Evolutionary conservation across 257 asterid genomes (phyloP).

Genomic region (Solanum megistacrolobum): DNA sequence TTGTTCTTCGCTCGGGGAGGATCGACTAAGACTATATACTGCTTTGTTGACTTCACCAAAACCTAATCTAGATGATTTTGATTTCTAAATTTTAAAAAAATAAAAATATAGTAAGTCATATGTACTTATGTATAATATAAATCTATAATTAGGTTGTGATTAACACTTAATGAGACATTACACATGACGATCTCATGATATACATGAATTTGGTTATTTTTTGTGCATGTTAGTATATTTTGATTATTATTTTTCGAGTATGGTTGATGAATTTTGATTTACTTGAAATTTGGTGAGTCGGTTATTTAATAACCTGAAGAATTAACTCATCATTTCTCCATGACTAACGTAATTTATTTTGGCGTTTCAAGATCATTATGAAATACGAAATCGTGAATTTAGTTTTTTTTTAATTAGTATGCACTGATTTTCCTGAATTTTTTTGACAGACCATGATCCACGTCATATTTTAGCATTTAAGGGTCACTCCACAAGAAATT

Average conservation of each 20-base stretch:
- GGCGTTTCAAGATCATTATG: too few relatives aligned
- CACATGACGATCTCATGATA: background rate
- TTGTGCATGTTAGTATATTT: background rate
- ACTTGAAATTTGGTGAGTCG: background rate
- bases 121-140: background rate
- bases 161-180: background rate
- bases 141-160: background rate
- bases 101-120: background rate
- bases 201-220: background rate
- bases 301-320: too few relatives aligned
- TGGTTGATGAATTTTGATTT: background rate
- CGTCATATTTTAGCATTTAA: background rate
- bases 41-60: slow-evolving; percentile 83
- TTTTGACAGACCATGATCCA: background rate
- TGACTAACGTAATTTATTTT: too few relatives aligned
- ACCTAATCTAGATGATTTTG: slow-evolving; percentile 83
- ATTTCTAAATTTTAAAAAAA: slow-evolving; percentile 16
- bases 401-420: too few relatives aligned
- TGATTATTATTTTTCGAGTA: too few relatives aligned
- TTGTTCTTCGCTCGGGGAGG: slow-evolving; percentile 75
- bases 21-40: slow-evolving; percentile 67
- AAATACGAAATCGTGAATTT: too few relatives aligned
- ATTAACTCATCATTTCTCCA: too few relatives aligned
- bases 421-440: background rate
- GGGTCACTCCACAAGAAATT: background rate